Percentiles rank a stretch among this genome's conserved stretches.
These are phyloP conservation scores for Lactuca sativa DNA, from an alignment of 129 eudicot genomes.

Conservation along the genomic window DNA sequence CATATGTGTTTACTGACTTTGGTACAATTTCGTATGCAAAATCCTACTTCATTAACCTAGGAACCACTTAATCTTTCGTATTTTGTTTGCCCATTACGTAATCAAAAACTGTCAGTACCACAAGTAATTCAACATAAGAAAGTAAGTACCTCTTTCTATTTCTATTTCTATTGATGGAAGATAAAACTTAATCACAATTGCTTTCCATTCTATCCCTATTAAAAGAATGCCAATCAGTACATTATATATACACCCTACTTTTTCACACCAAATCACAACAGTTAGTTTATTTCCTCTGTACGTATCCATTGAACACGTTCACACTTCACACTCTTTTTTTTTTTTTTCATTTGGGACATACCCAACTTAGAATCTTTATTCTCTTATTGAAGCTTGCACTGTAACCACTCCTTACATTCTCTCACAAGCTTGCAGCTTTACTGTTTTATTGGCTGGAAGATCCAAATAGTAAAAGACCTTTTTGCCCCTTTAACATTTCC, in stretches of 20 bases:
- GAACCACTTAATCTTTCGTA: too few relatives aligned
- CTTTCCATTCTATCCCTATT: conserved; percentile 9
- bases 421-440: conserved; percentile 18
- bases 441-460: conserved; percentile 30
- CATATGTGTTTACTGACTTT: neutral
- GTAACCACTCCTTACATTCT: conserved; percentile 11
- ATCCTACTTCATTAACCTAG: too few relatives aligned
- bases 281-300: conserved; percentile 28
- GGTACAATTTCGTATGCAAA: neutral
- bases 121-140: conserved; percentile 3
- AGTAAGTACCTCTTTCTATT: too few relatives aligned
- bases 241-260: conserved; percentile 17
- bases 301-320: conserved; percentile 4
- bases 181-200: conserved; percentile 13
- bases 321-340: neutral
- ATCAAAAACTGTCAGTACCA: too few relatives aligned
- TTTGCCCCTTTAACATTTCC: conserved; percentile 38
- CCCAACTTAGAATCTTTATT: conserved; percentile 12
- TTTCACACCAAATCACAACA: conserved; percentile 22
- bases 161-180: neutral
- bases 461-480: neutral
- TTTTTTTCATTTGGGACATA: neutral
- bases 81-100: too few relatives aligned
- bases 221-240: conserved; percentile 23
- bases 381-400: conserved; percentile 28